phyloP scores from a whole-genome alignment of 2,329 filamentous ascomycete genomes.

The Zasmidium cellare region DNA sequence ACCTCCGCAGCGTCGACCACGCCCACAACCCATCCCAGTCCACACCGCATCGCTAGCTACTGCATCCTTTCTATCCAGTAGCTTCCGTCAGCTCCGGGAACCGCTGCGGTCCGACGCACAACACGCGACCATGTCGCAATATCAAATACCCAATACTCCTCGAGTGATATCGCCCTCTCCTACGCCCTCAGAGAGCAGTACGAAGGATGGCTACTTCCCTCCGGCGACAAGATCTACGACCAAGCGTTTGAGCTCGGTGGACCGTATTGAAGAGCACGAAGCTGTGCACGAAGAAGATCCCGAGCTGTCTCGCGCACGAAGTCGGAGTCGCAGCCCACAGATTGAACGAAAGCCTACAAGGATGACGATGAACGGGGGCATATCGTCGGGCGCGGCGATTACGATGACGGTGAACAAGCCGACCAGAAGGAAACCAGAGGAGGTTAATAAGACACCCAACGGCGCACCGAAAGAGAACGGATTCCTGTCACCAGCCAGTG shows the following conservation, averaged over 20 bases:
- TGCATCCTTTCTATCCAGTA: background rate
- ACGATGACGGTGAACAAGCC: constrained; percentile 12
- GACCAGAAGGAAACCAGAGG: constrained; percentile 34
- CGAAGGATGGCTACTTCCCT: constrained; percentile 63
- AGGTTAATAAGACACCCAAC: constrained; percentile 31
- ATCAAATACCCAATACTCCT: constrained; percentile 72
- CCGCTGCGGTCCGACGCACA: background rate
- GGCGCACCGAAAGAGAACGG: constrained; percentile 24
- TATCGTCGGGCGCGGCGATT: constrained; percentile 19
- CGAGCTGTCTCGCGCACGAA: constrained; percentile 60
- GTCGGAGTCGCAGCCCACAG: constrained; percentile 70
- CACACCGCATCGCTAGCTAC: background rate
- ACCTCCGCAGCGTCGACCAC: background rate
- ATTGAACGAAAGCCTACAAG: constrained; percentile 32
- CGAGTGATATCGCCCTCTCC: constrained; percentile 90
- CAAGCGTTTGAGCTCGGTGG: constrained; percentile 60
- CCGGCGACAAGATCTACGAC: constrained; percentile 77
- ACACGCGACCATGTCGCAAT: constrained; percentile 38
- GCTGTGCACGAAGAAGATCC: constrained; percentile 41
- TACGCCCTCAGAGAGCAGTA: constrained; percentile 63
- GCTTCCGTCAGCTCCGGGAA: constrained; percentile 6
- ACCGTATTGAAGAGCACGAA: constrained; percentile 61
- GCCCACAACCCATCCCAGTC: background rate
- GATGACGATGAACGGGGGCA: constrained; percentile 26
- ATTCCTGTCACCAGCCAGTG: constrained; percentile 32